Percentiles rank a stretch among this genome's conserved stretches.
Evolutionary conservation across 495 filamentous ascomycete genomes (phyloP).

Genomic region (Talaromyces thailandensis): DNA sequence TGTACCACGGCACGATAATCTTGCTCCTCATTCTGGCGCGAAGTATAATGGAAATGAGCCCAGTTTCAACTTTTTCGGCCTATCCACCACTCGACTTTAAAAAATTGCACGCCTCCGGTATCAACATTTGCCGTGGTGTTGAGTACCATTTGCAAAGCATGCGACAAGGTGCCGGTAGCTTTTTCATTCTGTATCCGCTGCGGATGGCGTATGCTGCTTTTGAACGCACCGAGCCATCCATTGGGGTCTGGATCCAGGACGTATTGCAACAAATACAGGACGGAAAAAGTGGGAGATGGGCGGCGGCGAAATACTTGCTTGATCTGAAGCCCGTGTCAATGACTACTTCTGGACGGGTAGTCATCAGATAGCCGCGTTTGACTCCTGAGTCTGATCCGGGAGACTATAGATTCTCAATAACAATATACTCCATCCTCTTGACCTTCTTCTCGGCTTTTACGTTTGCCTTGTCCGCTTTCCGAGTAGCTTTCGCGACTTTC

Average conservation of each 20-base stretch:
- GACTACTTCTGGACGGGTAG: neutral
- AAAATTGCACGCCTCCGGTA: neutral
- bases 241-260: neutral
- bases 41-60: neutral
- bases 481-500: neutral
- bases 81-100: neutral
- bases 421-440: slow-evolving; percentile 4
- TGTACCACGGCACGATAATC: neutral
- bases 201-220: slow-evolving; percentile 1
- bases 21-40: neutral
- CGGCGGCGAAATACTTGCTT: neutral
- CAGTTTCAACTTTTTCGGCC: neutral
- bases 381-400: neutral
- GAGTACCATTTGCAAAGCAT: slow-evolving; percentile 5
- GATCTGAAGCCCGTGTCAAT: neutral
- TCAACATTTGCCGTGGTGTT: neutral
- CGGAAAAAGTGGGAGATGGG: slow-evolving; percentile 2
- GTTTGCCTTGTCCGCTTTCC: neutral
- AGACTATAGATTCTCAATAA: neutral
- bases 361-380: neutral
- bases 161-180: slow-evolving; percentile 1
- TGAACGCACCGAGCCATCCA: neutral
- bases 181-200: neutral
- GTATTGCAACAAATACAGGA: slow-evolving; percentile 1
- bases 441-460: neutral